Evolutionary conservation across 139 green algal species (phyloP), one percentile per base, ranked within the genome.

Genomic region (Zygnema cylindricum): DNA sequence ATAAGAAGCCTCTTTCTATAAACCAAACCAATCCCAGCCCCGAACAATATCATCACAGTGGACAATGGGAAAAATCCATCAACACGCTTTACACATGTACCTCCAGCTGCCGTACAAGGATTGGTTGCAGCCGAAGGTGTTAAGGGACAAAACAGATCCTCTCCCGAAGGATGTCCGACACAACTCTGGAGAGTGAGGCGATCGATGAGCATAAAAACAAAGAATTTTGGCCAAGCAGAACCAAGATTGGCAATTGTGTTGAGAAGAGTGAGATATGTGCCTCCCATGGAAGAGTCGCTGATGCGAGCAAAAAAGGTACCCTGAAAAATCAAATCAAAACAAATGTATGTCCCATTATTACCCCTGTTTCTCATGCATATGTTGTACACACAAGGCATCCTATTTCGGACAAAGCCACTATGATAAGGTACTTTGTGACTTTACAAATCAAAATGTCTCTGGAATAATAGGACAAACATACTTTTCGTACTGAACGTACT

Each of bases 191-290:
- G 33, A 39, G 81, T 86, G 32, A 86, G 43, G 42, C 35, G 30
- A 40, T 86, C 81, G 1, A 86, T 78, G 32, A 86, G 43, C 25
- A 86, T 32, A 43, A 86, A 86, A 32, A 86, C 43, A 23, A 86
- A 86, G 25, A 86, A 77, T 38, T 81, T 82, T 69, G 82, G 82
- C 82, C 82, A 88, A 42, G 55, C 55, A 55, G 55, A 88, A 7
- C 96, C 96, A 91, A 98, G 94, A 94, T 98, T 98, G 57, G 96
- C 94, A 43, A 98, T 95, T 16, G 96, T 98, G 93, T 98, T 98
- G 39, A 98, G 94, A 76, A 98, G 94, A 1, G 96, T 98, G 25
- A 98, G 93, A 92, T 98, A 98, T 0, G 96, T 94, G 36, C 96
- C 96, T n/a, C 96, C 96, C 93, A 96, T 96, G 40, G 23, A 77